phyloP scores from a whole-genome alignment of 768 basidiomycete species.

The Hypsizygus marmoreus region DNA sequence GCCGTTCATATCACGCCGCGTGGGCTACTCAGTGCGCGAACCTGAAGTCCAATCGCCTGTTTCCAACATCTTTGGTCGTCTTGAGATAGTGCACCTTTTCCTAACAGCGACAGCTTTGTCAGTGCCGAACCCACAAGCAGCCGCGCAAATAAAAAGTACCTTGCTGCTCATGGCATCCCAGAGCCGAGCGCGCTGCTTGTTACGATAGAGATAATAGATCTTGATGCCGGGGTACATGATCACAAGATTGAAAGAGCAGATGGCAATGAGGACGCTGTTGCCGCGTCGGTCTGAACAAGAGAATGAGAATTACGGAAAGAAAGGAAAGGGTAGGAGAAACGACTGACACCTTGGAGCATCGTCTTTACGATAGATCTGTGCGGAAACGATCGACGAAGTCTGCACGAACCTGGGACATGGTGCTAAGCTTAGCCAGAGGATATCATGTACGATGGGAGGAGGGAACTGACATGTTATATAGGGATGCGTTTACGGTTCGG shows the following conservation, averaged over 20 bases:
- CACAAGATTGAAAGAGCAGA: conserved; percentile 52
- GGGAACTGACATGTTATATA: conserved; percentile 70
- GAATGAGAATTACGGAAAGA: not conserved
- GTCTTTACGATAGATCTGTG: conserved; percentile 59
- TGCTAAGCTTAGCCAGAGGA: too few species aligned
- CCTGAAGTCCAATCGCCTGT: conserved; percentile 62
- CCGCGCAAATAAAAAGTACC: conserved; percentile 29
- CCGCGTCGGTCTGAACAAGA: conserved; percentile 66
- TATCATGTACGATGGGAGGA: too few species aligned
- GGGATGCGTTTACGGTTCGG: conserved; percentile 58
- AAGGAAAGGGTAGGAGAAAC: not conserved
- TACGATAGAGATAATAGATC: conserved; percentile 59
- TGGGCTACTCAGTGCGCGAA: conserved; percentile 58
- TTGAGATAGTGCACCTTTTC: conserved; percentile 56
- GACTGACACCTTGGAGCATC: conserved; percentile 57
- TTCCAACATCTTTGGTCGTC: conserved; percentile 62
- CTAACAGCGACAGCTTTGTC: conserved; percentile 34
- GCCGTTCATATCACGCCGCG: too few species aligned
- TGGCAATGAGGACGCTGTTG: conserved; percentile 54
- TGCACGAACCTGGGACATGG: too few species aligned
- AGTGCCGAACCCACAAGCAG: not conserved
- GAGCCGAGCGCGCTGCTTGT: conserved; percentile 49
- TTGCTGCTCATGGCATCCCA: conserved; percentile 61
- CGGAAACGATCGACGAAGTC: conserved; percentile 43
- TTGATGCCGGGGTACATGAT: conserved; percentile 57